phyloP scores from a whole-genome alignment of 176 grass and related monocot genomes.

The Phragmites australis region DNA sequence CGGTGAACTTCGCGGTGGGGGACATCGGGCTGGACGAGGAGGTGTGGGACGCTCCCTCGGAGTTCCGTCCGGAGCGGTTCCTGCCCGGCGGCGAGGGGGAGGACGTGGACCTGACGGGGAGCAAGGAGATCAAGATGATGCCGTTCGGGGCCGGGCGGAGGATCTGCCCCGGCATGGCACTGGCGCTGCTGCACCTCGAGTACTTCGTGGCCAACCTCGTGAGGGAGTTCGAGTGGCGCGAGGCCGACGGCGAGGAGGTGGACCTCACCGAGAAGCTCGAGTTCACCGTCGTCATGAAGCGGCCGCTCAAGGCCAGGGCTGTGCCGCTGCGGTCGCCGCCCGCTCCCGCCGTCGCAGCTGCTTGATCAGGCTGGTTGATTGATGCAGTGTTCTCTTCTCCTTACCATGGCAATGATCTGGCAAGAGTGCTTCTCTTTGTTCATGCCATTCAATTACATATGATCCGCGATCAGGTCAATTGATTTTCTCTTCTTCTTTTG shows the following conservation, averaged over 20 bases:
- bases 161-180: slow-evolving; percentile 54
- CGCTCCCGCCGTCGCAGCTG: background rate
- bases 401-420: background rate
- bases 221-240: slow-evolving; percentile 58
- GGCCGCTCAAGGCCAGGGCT: slow-evolving; percentile 48
- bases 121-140: slow-evolving; percentile 76
- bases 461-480: background rate
- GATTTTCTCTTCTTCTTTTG: slow-evolving; percentile 8
- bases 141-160: slow-evolving; percentile 54
- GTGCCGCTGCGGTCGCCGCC: slow-evolving; percentile 31
- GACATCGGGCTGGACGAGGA: slow-evolving; percentile 48
- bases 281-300: slow-evolving; percentile 63
- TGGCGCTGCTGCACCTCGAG: slow-evolving; percentile 64
- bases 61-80: slow-evolving; percentile 55
- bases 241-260: slow-evolving; percentile 45
- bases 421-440: background rate
- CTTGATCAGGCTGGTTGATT: background rate
- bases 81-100: slow-evolving; percentile 51
- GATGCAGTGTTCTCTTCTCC: background rate
- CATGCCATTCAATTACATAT: background rate
- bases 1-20: slow-evolving; percentile 48
- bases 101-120: slow-evolving; percentile 54
- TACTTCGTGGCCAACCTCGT: slow-evolving; percentile 68
- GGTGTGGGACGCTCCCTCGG: slow-evolving; percentile 39
- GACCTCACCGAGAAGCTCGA: slow-evolving; percentile 62